Evolutionary conservation across 495 filamentous ascomycete genomes (phyloP), one percentile per base, ranked within the genome.

Genomic region (Oleoguttula mirabilis): DNA sequence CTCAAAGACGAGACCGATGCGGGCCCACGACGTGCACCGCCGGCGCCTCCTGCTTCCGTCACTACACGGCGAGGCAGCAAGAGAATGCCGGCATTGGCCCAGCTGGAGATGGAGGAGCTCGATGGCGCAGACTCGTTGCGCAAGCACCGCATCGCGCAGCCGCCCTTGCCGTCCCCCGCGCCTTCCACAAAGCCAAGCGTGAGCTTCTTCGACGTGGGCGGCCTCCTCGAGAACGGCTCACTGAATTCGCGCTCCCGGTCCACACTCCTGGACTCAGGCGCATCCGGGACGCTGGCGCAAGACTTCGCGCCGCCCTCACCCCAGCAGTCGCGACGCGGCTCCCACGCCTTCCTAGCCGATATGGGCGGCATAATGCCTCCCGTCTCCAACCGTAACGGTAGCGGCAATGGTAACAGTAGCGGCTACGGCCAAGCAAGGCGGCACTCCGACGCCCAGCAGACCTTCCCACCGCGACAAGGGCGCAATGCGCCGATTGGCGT

Each of bases 231-330:
- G 32, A 45, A 43, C 20, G 50, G 48, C 3, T 46, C 47, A 1
- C 22, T 28, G 12, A 41, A 28, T 19, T 24, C 45, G 31, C 17
- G 47, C 32, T 32, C 48, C 12, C 44, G 36, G 0, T 19, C 21
- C 1, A 44, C 54, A 42, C 14, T 39, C 4, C 32, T 34, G 19
- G 23, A 27, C 41, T 52, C 52, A 25, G 53, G 47, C 19, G 66
- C 64, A 47, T 65, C 59, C 16, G 59, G 57, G 15, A 71, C 44
- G 2, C 66, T 43, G 10, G 37, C 52, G 45, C 62, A 68, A 22
- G 61, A 68, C 47, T 41, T 63, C 60, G 41, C 42, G 4, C 11
- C 40, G n/a, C 48, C 55, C 58, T 4, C 67, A 54, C 47, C 77
- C 11, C 3, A 39, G 22, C 43, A 44, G 21, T 38, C 54, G 4